These are phyloP conservation scores for Berkeleyomyces rouxiae DNA, from an alignment of 2,329 filamentous ascomycete genomes.

Conservation along the genomic window DNA sequence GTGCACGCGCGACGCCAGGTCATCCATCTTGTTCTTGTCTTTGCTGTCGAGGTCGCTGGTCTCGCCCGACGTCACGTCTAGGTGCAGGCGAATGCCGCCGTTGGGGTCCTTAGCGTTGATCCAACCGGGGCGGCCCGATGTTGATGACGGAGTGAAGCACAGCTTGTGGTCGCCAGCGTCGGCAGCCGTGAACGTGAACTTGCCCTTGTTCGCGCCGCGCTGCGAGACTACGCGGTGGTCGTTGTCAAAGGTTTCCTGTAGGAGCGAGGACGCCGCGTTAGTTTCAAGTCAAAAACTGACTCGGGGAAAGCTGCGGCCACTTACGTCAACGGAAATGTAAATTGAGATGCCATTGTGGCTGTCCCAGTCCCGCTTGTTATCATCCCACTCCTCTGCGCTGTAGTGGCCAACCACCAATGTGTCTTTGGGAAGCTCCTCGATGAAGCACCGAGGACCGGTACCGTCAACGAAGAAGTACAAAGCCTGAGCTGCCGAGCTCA, in stretches of 20 bases:
- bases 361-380: constrained; percentile 48
- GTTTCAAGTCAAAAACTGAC: neutral
- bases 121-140: constrained; percentile 54
- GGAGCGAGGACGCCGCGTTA: neutral
- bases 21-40: constrained; percentile 84
- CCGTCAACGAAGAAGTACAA: constrained; percentile 95
- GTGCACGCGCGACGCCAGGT: constrained; percentile 73
- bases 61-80: constrained; percentile 90
- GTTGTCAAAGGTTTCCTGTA: constrained; percentile 85
- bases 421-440: constrained; percentile 93
- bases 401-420: constrained; percentile 92
- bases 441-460: constrained; percentile 81
- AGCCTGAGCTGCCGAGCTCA: constrained; percentile 53
- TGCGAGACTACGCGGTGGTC: constrained; percentile 91
- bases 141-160: constrained; percentile 78
- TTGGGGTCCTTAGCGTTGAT: constrained; percentile 46
- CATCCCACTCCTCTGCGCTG: constrained; percentile 69
- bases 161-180: constrained; percentile 92
- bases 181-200: constrained; percentile 89
- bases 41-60: constrained; percentile 84
- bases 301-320: constrained; percentile 17
- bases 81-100: constrained; percentile 64
- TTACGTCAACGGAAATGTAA: constrained; percentile 75
- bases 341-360: constrained; percentile 64
- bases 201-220: constrained; percentile 55